A percentile compares a stretch with the other conserved stretches of the same genome.
These are phyloP conservation scores for Iris macrosiphon DNA, from an alignment of 106 monocot genomes.

Conservation along the genomic window DNA sequence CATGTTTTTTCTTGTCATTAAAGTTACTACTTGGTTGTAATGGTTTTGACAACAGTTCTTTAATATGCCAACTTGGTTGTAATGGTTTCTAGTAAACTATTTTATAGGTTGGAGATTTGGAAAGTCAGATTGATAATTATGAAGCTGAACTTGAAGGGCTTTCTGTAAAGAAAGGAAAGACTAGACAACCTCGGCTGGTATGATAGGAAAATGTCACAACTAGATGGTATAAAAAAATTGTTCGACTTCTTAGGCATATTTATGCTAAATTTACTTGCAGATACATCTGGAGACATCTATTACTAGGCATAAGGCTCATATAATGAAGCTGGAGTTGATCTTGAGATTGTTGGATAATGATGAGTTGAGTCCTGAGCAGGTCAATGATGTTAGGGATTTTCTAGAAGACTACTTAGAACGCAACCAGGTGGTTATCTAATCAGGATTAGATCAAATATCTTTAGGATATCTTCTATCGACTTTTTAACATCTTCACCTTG, in stretches of 20 bases:
- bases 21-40: too few species aligned
- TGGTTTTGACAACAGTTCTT: not conserved
- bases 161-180: conserved; percentile 95
- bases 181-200: conserved; percentile 86
- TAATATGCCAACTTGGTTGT: not conserved
- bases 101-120: conserved; percentile 82
- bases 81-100: not conserved
- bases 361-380: conserved; percentile 95
- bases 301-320: conserved; percentile 89
- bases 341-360: conserved; percentile 98
- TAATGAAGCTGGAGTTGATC: conserved; percentile 92
- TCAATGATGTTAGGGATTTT: conserved; percentile 96
- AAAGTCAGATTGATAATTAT: conserved; percentile 88
- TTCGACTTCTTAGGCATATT: not conserved
- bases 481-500: not conserved
- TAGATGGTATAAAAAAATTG: not conserved
- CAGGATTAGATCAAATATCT: not conserved
- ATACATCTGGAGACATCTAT: conserved; percentile 86
- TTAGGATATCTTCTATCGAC: not conserved
- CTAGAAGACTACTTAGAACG: conserved; percentile 98
- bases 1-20: too few species aligned
- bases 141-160: conserved; percentile 95
- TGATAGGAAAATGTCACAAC: not conserved
- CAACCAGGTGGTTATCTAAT: conserved; percentile 62
- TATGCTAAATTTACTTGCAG: conserved; percentile 19